A percentile compares a stretch with the other conserved stretches of the same genome.
These are phyloP conservation scores for Tricholoma flavovirens DNA, from an alignment of 768 basidiomycete genomes.

Conservation along the genomic window DNA sequence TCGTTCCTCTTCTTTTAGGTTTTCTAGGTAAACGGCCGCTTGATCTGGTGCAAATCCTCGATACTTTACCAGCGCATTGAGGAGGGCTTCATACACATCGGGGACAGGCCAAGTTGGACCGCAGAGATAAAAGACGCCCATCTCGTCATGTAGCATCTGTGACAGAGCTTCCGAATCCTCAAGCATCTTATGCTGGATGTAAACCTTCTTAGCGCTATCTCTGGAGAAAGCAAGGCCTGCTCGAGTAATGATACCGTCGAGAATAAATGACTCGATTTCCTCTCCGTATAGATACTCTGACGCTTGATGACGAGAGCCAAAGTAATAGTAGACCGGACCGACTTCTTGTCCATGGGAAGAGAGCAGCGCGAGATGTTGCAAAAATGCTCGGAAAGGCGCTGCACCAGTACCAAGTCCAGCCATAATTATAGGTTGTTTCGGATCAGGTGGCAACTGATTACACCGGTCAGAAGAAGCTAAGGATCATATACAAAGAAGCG, in stretches of 20 bases:
- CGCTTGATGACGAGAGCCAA: slow-evolving; percentile 92
- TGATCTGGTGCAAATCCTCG: slow-evolving; percentile 54
- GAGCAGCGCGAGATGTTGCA: slow-evolving; percentile 90
- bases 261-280: slow-evolving; percentile 91
- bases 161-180: slow-evolving; percentile 79
- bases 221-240: slow-evolving; percentile 96
- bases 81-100: slow-evolving; percentile 91
- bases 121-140: slow-evolving; percentile 92
- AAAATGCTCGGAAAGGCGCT: slow-evolving; percentile 98
- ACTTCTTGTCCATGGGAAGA: slow-evolving; percentile 69
- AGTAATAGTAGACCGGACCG: slow-evolving; percentile 97
- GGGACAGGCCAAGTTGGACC: slow-evolving; percentile 99
- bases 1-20: slow-evolving; percentile 92
- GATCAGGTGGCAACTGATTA: slow-evolving; percentile 70
- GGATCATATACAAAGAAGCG: slow-evolving; percentile 11
- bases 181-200: slow-evolving; percentile 98
- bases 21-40: slow-evolving; percentile 81
- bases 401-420: slow-evolving; percentile 97
- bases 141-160: slow-evolving; percentile 62
- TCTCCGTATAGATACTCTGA: slow-evolving; percentile 97
- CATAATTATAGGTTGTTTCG: slow-evolving; percentile 93
- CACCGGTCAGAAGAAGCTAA: background rate
- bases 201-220: slow-evolving; percentile 88
- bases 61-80: slow-evolving; percentile 71
- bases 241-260: slow-evolving; percentile 77